Evolutionary conservation across 2,329 filamentous ascomycete genomes (phyloP).

Genomic region (Sarocladium strictum): DNA sequence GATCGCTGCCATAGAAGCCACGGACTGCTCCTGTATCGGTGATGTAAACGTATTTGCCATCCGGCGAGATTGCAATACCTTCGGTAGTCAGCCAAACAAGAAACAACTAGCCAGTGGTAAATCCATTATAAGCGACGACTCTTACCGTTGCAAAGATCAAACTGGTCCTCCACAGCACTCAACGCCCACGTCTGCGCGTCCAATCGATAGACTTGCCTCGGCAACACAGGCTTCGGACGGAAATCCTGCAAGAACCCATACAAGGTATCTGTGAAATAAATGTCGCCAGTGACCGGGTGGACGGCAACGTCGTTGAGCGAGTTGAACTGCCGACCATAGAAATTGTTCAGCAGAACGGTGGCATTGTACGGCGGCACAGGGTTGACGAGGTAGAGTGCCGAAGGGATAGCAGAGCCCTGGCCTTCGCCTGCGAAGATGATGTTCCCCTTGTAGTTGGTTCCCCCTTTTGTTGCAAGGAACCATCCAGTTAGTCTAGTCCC

Average conservation of each 20-base stretch:
- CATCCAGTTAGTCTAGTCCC: too few relatives aligned
- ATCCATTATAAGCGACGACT: too few relatives aligned
- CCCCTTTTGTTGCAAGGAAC: too few relatives aligned
- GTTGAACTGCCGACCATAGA: conserved; percentile 53
- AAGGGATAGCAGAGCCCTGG: conserved; percentile 32
- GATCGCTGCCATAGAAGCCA: conserved; percentile 36
- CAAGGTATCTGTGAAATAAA: conserved; percentile 60
- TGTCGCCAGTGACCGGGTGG: conserved; percentile 45
- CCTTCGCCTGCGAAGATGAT: conserved; percentile 40
- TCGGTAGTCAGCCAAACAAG: not conserved
- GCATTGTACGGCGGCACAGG: conserved; percentile 41
- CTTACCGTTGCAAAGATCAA: conserved; percentile 46
- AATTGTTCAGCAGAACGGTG: conserved; percentile 51
- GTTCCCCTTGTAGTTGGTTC: conserved; percentile 39
- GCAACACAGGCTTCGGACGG: conserved; percentile 44
- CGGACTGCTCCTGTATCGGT: conserved; percentile 49
- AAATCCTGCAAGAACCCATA: conserved; percentile 57
- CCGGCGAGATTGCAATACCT: conserved; percentile 51
- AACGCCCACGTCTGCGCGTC: conserved; percentile 44
- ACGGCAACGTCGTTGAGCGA: conserved; percentile 53
- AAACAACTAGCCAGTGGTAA: too few relatives aligned
- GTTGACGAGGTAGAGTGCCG: conserved; percentile 14
- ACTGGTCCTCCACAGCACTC: conserved; percentile 51
- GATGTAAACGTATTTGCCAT: conserved; percentile 46
- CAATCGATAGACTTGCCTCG: conserved; percentile 54